These are phyloP conservation scores for Miscanthus sacchariflorus DNA, from an alignment of 202 grass and related monocot species.

Conservation along the genomic window DNA sequence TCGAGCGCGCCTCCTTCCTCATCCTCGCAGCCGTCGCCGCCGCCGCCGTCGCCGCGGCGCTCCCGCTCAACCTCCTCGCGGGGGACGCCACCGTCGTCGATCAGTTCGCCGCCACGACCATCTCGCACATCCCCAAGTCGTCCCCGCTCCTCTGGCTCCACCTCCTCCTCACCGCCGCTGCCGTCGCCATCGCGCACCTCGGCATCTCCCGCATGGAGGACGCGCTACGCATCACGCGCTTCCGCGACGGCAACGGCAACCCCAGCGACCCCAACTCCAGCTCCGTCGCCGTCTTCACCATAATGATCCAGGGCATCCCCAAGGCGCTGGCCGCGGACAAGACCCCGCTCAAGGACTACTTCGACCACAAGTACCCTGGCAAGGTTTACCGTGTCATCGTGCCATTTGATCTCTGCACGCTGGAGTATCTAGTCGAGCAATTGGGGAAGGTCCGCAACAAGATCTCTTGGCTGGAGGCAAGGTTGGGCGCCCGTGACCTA, in stretches of 20 bases:
- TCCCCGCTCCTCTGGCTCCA: slow-evolving; percentile 91
- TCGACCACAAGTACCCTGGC: slow-evolving; percentile 94
- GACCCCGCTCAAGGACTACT: slow-evolving; percentile 84
- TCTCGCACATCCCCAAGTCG: slow-evolving; percentile 77
- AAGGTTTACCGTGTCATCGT: slow-evolving; percentile 88
- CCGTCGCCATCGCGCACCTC: slow-evolving; percentile 79
- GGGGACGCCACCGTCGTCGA: slow-evolving; percentile 73
- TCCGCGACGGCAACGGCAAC: slow-evolving; percentile 94
- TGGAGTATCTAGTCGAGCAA: slow-evolving; percentile 73
- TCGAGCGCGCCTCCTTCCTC: slow-evolving; percentile 91
- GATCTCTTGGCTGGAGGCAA: slow-evolving; percentile 92
- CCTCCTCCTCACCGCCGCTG: slow-evolving; percentile 70
- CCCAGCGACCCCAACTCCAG: slow-evolving; percentile 88
- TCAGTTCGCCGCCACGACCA: slow-evolving; percentile 92
- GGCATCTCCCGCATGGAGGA: slow-evolving; percentile 91
- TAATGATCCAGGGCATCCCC: slow-evolving; percentile 97
- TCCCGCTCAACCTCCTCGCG: slow-evolving; percentile 87
- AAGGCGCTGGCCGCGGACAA: slow-evolving; percentile 75
- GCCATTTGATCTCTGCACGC: slow-evolving; percentile 82
- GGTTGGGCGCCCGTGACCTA: slow-evolving; percentile 63
- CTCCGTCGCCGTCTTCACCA: slow-evolving; percentile 92
- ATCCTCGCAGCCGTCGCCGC: slow-evolving; percentile 71
- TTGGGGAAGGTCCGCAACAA: slow-evolving; percentile 75
- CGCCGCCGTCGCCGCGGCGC: slow-evolving; percentile 54
- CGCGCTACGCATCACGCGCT: slow-evolving; percentile 91